A percentile compares a stretch with the other conserved stretches of the same genome.
These are phyloP conservation scores for Dioscorea alata DNA, from an alignment of 106 monocot species.

Conservation along the genomic window DNA sequence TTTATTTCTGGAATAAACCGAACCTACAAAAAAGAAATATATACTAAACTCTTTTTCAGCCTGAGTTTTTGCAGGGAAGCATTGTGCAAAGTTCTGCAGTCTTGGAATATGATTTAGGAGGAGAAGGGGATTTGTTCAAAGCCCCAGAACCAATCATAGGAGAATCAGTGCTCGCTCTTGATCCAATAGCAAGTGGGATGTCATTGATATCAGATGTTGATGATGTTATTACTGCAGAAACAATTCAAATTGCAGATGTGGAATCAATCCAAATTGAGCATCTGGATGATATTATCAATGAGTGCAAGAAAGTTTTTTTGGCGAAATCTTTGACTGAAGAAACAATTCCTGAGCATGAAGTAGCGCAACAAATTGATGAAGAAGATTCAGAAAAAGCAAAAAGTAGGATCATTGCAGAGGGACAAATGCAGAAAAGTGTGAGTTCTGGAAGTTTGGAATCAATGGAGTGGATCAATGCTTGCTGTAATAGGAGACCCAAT, in stretches of 20 bases:
- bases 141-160: conserved; percentile 68
- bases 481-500: conserved; percentile 25
- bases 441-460: conserved; percentile 52
- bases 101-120: conserved; percentile 63
- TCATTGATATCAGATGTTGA: conserved; percentile 49
- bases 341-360: conserved; percentile 28
- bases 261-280: conserved; percentile 51
- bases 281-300: conserved; percentile 61
- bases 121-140: conserved; percentile 71
- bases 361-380: conserved; percentile 9
- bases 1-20: too few relatives aligned
- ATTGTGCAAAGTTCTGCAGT: conserved; percentile 19
- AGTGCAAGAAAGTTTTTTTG: conserved; percentile 68
- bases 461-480: conserved; percentile 39
- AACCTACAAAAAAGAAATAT: too few relatives aligned
- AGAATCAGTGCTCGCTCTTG: conserved; percentile 28
- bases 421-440: conserved; percentile 51
- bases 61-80: conserved; percentile 12
- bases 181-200: conserved; percentile 50
- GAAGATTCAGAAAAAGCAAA: conserved; percentile 12
- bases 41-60: too few relatives aligned
- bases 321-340: conserved; percentile 45
- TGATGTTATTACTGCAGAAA: conserved; percentile 27
- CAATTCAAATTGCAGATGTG: conserved; percentile 35
- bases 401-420: conserved; percentile 15